Conservation (phyloP, 257 asterid genomes). For the Prunella vulgaris region DNA sequence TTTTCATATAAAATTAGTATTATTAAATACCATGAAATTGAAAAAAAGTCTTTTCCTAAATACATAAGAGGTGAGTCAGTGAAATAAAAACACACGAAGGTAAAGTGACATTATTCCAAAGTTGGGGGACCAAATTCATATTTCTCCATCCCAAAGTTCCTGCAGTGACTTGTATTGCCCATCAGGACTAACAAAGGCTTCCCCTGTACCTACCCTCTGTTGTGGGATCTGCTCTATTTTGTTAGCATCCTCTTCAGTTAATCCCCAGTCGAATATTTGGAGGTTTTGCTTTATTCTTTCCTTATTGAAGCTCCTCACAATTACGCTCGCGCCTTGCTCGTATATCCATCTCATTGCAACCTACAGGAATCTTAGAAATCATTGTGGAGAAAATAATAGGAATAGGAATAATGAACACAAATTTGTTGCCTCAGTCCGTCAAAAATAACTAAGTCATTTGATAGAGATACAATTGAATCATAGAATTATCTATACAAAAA, state of each 20-base stretch:
- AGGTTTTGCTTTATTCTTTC: conserved; percentile 36
- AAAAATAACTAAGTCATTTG: too few species aligned
- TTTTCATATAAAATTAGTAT: too few species aligned
- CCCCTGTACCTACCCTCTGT: conserved; percentile 15
- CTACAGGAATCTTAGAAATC: too few species aligned
- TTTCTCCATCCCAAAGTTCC: conserved; percentile 58
- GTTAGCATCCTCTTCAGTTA: conserved; percentile 30
- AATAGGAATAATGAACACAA: too few species aligned
- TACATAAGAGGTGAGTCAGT: neutral
- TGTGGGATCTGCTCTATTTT: conserved; percentile 43
- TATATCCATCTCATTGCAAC: conserved; percentile 39
- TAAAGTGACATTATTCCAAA: neutral
- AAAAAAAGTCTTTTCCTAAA: neutral
- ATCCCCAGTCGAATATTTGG: conserved; percentile 32
- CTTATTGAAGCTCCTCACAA: conserved; percentile 33
- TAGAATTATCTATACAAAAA: too few species aligned
- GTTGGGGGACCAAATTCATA: conserved; percentile 15
- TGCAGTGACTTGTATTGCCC: conserved; percentile 39
- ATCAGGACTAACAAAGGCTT: conserved; percentile 14
- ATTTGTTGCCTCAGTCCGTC: too few species aligned
- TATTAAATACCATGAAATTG: neutral
- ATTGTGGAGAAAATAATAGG: too few species aligned
- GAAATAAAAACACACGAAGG: neutral
- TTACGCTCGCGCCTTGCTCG: conserved; percentile 29
- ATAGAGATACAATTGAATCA: too few species aligned